Conservation (phyloP, 2,329 filamentous ascomycete species). For the Cladophialophora chaetospira region DNA sequence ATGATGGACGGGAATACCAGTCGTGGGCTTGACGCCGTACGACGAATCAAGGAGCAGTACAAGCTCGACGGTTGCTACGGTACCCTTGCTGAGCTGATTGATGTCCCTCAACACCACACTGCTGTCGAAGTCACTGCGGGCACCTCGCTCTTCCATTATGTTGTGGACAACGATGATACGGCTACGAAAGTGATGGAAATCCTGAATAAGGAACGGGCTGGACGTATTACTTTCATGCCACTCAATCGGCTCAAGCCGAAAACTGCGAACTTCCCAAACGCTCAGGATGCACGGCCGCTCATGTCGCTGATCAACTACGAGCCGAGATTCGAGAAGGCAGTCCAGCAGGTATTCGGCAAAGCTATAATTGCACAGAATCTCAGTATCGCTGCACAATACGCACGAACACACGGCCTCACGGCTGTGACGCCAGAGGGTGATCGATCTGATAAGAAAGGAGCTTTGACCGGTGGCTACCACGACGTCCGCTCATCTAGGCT, state of each 20-base stretch:
- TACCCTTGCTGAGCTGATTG: constrained; percentile 87
- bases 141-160: constrained; percentile 89
- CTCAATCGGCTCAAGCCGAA: constrained; percentile 76
- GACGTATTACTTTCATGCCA: constrained; percentile 92
- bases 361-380: constrained; percentile 92
- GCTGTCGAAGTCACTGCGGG: constrained; percentile 93
- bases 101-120: constrained; percentile 82
- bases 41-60: constrained; percentile 75
- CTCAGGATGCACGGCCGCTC: constrained; percentile 83
- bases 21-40: constrained; percentile 81
- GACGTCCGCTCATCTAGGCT: constrained; percentile 83
- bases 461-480: constrained; percentile 91
- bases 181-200: constrained; percentile 78
- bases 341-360: constrained; percentile 93
- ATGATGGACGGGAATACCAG: constrained; percentile 90
- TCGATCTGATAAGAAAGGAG: constrained; percentile 90
- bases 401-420: constrained; percentile 85
- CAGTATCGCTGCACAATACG: constrained; percentile 84
- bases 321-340: constrained; percentile 74
- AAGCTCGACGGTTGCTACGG: constrained; percentile 87
- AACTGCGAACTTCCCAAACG: constrained; percentile 75
- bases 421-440: constrained; percentile 95
- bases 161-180: constrained; percentile 89
- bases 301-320: constrained; percentile 84
- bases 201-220: constrained; percentile 76